Evolutionary conservation across 345 rosid genomes (phyloP).

Genomic region (Citrus trifoliata): DNA sequence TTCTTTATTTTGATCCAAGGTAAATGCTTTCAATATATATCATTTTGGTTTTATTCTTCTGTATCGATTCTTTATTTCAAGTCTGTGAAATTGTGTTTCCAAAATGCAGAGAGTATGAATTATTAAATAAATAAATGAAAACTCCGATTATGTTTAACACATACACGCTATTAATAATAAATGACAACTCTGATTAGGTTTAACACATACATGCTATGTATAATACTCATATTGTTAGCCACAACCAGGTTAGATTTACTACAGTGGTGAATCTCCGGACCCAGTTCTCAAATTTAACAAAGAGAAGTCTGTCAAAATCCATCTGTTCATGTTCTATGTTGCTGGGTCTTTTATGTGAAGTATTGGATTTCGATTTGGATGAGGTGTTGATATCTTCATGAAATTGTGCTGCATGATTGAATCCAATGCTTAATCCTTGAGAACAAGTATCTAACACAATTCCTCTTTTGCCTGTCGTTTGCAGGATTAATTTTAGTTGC

Average conservation of each 20-base stretch:
- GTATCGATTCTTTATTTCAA: not conserved
- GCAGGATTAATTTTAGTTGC: constrained; percentile 74
- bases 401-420: not conserved
- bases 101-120: not conserved
- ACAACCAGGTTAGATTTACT: not conserved
- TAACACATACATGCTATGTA: not conserved
- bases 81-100: not conserved
- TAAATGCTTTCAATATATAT: constrained; percentile 3
- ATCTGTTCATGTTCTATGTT: not conserved
- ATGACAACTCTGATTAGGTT: not conserved
- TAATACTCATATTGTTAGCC: not conserved
- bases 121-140: not conserved
- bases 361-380: not conserved
- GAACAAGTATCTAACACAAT: constrained; percentile 15
- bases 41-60: not conserved
- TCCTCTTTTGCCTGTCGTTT: constrained; percentile 15
- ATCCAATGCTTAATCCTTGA: constrained; percentile 6
- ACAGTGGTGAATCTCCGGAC: not conserved
- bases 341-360: not conserved
- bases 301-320: not conserved
- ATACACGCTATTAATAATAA: not conserved
- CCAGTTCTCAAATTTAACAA: not conserved
- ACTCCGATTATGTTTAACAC: not conserved
- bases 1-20: constrained; percentile 88
- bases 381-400: not conserved